Percentiles rank a stretch among this genome's conserved stretches.
These are phyloP conservation scores for Diaporthe destruens DNA, from an alignment of 2,329 filamentous ascomycete species.

Conservation along the genomic window DNA sequence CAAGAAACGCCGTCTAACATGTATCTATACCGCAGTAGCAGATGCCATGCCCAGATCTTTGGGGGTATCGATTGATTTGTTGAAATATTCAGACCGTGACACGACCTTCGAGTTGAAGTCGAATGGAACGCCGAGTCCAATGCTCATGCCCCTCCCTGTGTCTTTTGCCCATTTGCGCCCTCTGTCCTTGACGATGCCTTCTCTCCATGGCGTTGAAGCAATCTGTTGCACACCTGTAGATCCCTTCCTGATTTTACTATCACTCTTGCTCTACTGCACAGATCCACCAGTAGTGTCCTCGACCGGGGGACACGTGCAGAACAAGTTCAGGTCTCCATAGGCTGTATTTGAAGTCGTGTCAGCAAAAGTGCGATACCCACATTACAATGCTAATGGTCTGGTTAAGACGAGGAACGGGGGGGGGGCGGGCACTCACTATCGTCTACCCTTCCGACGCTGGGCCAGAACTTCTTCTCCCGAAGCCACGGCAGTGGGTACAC, in stretches of 20 bases:
- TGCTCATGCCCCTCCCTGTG: slow-evolving; percentile 13
- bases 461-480: slow-evolving; percentile 98
- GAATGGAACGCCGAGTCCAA: slow-evolving; percentile 36
- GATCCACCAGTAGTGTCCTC: slow-evolving; percentile 66
- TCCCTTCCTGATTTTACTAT: background rate
- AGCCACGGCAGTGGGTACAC: slow-evolving; percentile 88
- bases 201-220: slow-evolving; percentile 35
- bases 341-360: slow-evolving; percentile 61
- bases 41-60: slow-evolving; percentile 10
- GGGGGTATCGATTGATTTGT: slow-evolving; percentile 39
- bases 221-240: background rate
- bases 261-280: slow-evolving; percentile 7
- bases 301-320: slow-evolving; percentile 93
- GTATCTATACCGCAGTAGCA: slow-evolving; percentile 13
- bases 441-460: slow-evolving; percentile 85
- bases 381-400: background rate
- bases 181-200: background rate
- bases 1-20: slow-evolving; percentile 27
- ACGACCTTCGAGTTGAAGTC: slow-evolving; percentile 40
- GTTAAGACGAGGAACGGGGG: background rate
- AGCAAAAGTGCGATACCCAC: slow-evolving; percentile 37
- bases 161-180: background rate
- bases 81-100: slow-evolving; percentile 30
- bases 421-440: slow-evolving; percentile 73
- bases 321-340: slow-evolving; percentile 91